Evolutionary conservation across 2,329 filamentous ascomycete genomes (phyloP), one percentile per base, ranked within the genome.

Genomic region (Fusarium caatingaense): DNA sequence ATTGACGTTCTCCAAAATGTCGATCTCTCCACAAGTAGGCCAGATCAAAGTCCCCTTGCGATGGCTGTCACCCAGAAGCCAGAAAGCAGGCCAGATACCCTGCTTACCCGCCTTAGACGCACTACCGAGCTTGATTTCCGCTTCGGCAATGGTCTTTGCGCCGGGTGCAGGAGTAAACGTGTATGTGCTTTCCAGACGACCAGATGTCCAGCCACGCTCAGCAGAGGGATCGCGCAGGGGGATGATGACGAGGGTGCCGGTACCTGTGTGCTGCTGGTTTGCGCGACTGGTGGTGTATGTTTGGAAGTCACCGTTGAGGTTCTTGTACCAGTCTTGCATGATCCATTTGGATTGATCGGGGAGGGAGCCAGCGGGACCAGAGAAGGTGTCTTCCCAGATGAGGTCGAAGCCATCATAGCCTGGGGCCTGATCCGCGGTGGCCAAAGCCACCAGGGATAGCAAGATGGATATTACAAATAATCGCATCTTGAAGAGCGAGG

Each of bases 251-350:
- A 87, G 75, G 1, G 83, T 84, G 6, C 76, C 66, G 21, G 82
- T 83, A 8, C 84, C 84, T n/a, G 80, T 83, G 42, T 83, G 78
- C 73, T 87, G 85, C 6, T 85, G 74, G 76, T 87, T 86, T 2
- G 5, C 3, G 2, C 27, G 16, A 3, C 60, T 73, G 60, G 42
- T 73, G 76, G 37, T 63, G 79, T 82, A 18, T 73, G 69, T 21
- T 79, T 63, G 60, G 8, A 20, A 20, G 30, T 63, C 60, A 2
- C 58, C 48, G 20, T 63, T 63, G 7, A 56, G 32, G 18, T 63
- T 15, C 27, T 63, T 34, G 23, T 56, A 63, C 60, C 60, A 49
- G 9, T 56, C 34, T 25, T 63, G 28, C 16, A 64, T 78, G 75
- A 83, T 82, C 85, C 85, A 87, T 48, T 71, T 81, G 48, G 69